phyloP scores from a whole-genome alignment of 2,329 filamentous ascomycete genomes.

The Talaromyces rugulosus region DNA sequence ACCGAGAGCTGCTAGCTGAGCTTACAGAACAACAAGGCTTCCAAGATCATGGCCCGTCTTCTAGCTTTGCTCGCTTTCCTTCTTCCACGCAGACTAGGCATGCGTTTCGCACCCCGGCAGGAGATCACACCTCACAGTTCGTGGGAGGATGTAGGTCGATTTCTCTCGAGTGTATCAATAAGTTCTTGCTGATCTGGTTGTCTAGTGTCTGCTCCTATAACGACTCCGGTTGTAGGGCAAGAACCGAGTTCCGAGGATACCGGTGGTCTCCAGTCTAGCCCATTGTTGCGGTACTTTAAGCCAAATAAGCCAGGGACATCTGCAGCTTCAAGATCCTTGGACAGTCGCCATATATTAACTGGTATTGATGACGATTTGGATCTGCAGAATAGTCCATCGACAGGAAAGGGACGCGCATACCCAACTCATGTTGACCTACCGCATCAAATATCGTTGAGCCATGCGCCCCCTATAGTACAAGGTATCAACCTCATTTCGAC shows the following conservation, averaged over 20 bases:
- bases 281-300: constrained; percentile 23
- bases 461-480: constrained; percentile 46
- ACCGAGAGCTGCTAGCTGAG: constrained; percentile 36
- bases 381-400: neutral
- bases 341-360: constrained; percentile 11
- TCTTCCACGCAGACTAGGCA: neutral
- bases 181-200: neutral
- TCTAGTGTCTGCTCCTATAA: neutral
- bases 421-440: constrained; percentile 6
- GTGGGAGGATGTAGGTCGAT: neutral
- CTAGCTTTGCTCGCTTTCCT: neutral
- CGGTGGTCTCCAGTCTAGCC: constrained; percentile 27
- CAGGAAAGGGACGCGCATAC: neutral
- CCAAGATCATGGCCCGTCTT: neutral
- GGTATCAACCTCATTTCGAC: constrained; percentile 59
- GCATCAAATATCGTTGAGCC: constrained; percentile 24
- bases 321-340: neutral
- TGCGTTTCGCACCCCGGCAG: neutral
- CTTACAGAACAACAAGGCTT: constrained; percentile 16
- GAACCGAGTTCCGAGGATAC: constrained; percentile 27
- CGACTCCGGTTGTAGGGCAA: constrained; percentile 17
- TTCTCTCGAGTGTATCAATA: neutral
- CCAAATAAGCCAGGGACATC: constrained; percentile 9
- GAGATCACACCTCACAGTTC: neutral
- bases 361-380: neutral